phyloP scores from a whole-genome alignment of 768 basidiomycete genomes.

The Suillus brevipes region DNA sequence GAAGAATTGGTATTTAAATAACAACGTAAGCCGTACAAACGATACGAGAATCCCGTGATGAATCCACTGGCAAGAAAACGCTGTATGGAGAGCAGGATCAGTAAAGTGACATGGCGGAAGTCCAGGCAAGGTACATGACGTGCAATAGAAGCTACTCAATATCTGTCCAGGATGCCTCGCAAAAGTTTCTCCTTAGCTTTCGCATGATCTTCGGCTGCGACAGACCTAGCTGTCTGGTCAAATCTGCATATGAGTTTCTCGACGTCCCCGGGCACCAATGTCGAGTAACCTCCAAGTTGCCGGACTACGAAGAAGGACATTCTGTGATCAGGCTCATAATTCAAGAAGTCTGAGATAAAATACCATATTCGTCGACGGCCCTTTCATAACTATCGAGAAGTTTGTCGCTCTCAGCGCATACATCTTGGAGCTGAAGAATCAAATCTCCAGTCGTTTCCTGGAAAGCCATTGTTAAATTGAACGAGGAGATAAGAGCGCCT shows the following conservation, averaged over 20 bases:
- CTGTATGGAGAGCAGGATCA: not conserved
- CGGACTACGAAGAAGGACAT: constrained; percentile 38
- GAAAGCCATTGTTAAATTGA: constrained; percentile 15
- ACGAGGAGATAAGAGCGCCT: constrained; percentile 5
- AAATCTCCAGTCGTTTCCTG: constrained; percentile 47
- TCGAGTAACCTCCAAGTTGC: constrained; percentile 41
- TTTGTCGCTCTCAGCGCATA: constrained; percentile 46
- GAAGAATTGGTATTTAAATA: not conserved
- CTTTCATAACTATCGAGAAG: constrained; percentile 53
- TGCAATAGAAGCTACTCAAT: constrained; percentile 18
- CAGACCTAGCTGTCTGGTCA: constrained; percentile 54
- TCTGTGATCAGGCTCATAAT: constrained; percentile 7
- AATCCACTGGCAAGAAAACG: not conserved
- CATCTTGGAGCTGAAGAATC: constrained; percentile 46
- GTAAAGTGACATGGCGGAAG: constrained; percentile 2
- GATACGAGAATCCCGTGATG: not conserved
- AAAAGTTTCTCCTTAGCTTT: constrained; percentile 36
- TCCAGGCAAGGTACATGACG: not conserved
- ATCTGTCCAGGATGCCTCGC: constrained; percentile 35
- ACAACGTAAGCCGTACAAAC: not conserved
- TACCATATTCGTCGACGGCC: constrained; percentile 50
- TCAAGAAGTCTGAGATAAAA: constrained; percentile 12
- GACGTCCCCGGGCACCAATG: constrained; percentile 48
- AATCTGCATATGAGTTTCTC: constrained; percentile 52
- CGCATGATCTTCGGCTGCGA: constrained; percentile 33